A percentile compares a stretch with the other conserved stretches of the same genome.
These are phyloP conservation scores for Cyphellophora attinorum DNA, from an alignment of 2,329 filamentous ascomycete species.

Conservation along the genomic window DNA sequence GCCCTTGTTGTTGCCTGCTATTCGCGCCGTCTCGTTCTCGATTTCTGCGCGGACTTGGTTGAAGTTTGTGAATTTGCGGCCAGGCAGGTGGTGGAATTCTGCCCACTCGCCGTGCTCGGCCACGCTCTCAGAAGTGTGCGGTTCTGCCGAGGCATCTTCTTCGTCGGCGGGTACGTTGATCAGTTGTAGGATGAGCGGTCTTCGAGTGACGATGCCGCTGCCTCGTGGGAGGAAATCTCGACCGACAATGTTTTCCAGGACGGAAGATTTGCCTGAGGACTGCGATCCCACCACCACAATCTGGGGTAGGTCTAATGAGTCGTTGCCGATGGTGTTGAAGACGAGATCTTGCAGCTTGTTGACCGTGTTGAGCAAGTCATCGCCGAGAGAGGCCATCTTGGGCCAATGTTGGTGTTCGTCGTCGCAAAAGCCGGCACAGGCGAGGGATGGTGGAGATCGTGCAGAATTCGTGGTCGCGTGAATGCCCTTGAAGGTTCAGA, in stretches of 20 bases:
- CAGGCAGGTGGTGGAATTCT: constrained; percentile 91
- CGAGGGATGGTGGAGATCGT: background rate
- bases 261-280: constrained; percentile 95
- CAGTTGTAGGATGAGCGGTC: constrained; percentile 91
- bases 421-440: constrained; percentile 9
- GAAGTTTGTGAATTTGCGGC: constrained; percentile 84
- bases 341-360: constrained; percentile 98
- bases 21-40: constrained; percentile 88
- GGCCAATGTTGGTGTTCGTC: constrained; percentile 6
- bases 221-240: constrained; percentile 94
- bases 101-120: constrained; percentile 67
- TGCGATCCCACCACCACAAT: constrained; percentile 99
- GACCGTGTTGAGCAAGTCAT: constrained; percentile 88
- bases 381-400: constrained; percentile 82
- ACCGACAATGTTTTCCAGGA: constrained; percentile 97
- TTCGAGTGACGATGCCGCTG: constrained; percentile 89
- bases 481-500: background rate
- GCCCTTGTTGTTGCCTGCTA: constrained; percentile 94
- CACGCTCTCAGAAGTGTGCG: constrained; percentile 69
- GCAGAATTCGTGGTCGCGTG: background rate
- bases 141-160: constrained; percentile 55
- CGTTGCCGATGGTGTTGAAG: constrained; percentile 99
- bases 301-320: constrained; percentile 92
- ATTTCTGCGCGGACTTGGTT: constrained; percentile 90
- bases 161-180: constrained; percentile 73